phyloP scores from a whole-genome alignment of 2,329 filamentous ascomycete genomes.

The Ceratocystis ficicola region DNA sequence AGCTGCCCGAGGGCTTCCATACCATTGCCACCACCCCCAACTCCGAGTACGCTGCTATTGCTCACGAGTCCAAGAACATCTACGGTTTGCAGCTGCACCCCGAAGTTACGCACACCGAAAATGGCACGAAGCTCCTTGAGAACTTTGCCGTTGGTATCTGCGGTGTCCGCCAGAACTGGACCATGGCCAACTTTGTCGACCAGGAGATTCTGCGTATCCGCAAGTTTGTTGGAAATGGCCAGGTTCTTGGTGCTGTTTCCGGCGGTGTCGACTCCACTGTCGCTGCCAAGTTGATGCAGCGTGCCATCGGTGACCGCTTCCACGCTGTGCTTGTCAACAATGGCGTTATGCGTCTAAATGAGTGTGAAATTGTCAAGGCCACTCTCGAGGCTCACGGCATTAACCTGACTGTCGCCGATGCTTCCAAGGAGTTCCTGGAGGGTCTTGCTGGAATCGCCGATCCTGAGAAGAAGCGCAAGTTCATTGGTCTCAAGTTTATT shows the following conservation, averaged over 20 bases:
- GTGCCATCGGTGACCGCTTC: slow-evolving; percentile 73
- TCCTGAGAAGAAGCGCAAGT: slow-evolving; percentile 80
- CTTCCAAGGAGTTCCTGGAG: slow-evolving; percentile 61
- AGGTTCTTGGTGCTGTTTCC: slow-evolving; percentile 46
- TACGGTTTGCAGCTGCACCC: slow-evolving; percentile 86
- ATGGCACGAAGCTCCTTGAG: slow-evolving; percentile 56
- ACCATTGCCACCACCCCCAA: slow-evolving; percentile 65
- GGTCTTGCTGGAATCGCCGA: slow-evolving; percentile 62
- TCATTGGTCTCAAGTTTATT: slow-evolving; percentile 61
- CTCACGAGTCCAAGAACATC: slow-evolving; percentile 55
- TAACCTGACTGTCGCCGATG: slow-evolving; percentile 80
- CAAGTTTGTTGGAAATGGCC: slow-evolving; percentile 67
- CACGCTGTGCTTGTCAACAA: slow-evolving; percentile 78
- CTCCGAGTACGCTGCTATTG: slow-evolving; percentile 68
- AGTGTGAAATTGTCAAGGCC: slow-evolving; percentile 69
- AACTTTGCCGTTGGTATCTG: slow-evolving; percentile 85
- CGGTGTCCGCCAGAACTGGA: slow-evolving; percentile 64
- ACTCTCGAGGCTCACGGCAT: slow-evolving; percentile 70
- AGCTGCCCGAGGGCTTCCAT: slow-evolving; percentile 60
- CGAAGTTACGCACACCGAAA: slow-evolving; percentile 60
- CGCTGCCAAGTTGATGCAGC: slow-evolving; percentile 70
- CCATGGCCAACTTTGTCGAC: slow-evolving; percentile 71
- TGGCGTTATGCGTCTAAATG: slow-evolving; percentile 73
- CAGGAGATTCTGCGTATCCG: slow-evolving; percentile 72
- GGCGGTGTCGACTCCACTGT: slow-evolving; percentile 88